Percentiles rank a stretch among this genome's conserved stretches.
phyloP scores from a whole-genome alignment of 208 protist species.

The Trypanosoma lewisi region DNA sequence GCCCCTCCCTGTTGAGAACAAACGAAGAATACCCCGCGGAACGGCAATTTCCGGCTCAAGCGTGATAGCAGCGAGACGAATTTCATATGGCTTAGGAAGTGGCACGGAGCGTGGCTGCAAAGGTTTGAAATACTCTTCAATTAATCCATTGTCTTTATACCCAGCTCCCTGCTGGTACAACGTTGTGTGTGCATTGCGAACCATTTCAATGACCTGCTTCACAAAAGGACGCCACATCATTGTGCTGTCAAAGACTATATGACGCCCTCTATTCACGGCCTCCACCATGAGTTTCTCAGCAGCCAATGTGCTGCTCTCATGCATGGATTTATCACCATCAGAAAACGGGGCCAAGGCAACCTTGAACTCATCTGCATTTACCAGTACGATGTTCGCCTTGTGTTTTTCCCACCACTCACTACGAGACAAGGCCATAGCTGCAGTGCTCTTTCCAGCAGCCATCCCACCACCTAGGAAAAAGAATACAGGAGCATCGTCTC shows the following conservation, averaged over 20 bases:
- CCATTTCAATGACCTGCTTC: conserved; percentile 73
- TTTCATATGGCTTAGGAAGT: conserved; percentile 61
- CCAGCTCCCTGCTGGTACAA: conserved; percentile 69
- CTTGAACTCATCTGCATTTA: conserved; percentile 89
- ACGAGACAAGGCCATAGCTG: conserved; percentile 60
- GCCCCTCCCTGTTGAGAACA: conserved; percentile 73
- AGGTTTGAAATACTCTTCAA: conserved; percentile 72
- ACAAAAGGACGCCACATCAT: conserved; percentile 92
- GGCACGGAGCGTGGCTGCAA: conserved; percentile 31
- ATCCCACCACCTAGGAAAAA: conserved; percentile 89
- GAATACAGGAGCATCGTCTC: conserved; percentile 59
- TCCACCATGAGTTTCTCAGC: conserved; percentile 80
- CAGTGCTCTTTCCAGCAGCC: conserved; percentile 88
- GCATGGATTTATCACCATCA: conserved; percentile 34
- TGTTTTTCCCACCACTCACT: conserved; percentile 74
- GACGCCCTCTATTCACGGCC: conserved; percentile 78
- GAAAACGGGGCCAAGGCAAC: conserved; percentile 10
- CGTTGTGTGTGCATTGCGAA: conserved; percentile 68
- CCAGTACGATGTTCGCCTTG: conserved; percentile 71
- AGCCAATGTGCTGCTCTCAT: conserved; percentile 56
- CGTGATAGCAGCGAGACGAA: conserved; percentile 79
- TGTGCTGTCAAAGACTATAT: conserved; percentile 84
- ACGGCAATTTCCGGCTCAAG: conserved; percentile 86
- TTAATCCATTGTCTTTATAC: conserved; percentile 36
- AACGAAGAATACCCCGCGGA: conserved; percentile 79